Evolutionary conservation across 805 yeast genomes (phyloP).

Genomic region (Candida alai): DNA sequence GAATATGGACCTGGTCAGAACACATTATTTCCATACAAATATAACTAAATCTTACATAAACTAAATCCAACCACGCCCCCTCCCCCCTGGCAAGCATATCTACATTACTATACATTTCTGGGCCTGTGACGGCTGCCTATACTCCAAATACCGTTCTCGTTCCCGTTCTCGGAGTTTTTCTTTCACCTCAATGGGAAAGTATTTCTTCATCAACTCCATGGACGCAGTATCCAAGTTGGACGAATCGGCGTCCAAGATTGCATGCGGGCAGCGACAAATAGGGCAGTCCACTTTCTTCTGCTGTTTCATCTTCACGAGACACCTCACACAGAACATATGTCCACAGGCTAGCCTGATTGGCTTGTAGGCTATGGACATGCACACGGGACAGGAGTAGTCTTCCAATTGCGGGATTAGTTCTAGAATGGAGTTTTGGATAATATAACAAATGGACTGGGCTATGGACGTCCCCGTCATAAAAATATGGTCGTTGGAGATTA

Average conservation of each 20-base stretch:
- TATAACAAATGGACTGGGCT: constrained; percentile 50
- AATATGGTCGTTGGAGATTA: constrained; percentile 38
- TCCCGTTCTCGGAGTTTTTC: constrained; percentile 54
- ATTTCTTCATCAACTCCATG: constrained; percentile 49
- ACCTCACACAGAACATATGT: constrained; percentile 70
- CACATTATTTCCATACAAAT: background rate
- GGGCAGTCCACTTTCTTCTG: constrained; percentile 62
- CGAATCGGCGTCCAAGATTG: constrained; percentile 56
- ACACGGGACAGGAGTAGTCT: constrained; percentile 72
- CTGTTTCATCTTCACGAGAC: constrained; percentile 65
- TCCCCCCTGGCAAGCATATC: no score
- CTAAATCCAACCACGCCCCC: background rate
- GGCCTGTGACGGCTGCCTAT: constrained; percentile 3
- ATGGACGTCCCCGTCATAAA: constrained; percentile 46
- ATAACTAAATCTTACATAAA: background rate
- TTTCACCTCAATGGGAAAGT: constrained; percentile 67
- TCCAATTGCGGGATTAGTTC: constrained; percentile 68
- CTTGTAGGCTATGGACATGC: constrained; percentile 65
- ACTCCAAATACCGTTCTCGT: constrained; percentile 32
- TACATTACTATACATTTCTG: constrained; percentile 13
- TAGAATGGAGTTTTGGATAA: constrained; percentile 52
- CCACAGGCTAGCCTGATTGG: constrained; percentile 64
- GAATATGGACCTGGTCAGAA: no score
- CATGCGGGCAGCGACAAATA: constrained; percentile 52
- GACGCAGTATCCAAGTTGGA: constrained; percentile 53